Evolutionary conservation across 2,329 filamentous ascomycete species (phyloP).

Genomic region (Phialemonium atrogriseum): DNA sequence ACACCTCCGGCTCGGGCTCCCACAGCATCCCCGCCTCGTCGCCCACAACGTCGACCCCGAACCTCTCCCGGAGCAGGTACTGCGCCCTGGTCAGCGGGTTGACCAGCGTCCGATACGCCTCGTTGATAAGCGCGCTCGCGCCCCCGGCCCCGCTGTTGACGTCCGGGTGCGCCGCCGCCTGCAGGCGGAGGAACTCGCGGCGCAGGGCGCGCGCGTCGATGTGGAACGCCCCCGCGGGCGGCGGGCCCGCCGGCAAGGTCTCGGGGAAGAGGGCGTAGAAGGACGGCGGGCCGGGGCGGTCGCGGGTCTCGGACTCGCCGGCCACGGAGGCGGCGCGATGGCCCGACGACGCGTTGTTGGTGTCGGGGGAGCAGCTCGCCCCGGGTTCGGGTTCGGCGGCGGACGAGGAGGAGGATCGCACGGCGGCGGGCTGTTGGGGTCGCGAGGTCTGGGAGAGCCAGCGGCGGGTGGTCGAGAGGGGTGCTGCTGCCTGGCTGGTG

Average conservation of each 20-base stretch:
- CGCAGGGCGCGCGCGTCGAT: slow-evolving; percentile 65
- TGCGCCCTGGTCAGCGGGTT: slow-evolving; percentile 78
- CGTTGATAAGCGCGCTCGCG: slow-evolving; percentile 77
- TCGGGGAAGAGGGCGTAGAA: slow-evolving; percentile 84
- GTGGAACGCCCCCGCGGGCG: slow-evolving; percentile 66
- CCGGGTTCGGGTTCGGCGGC: too few species aligned
- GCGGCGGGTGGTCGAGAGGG: background rate
- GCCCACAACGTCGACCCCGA: slow-evolving; percentile 68
- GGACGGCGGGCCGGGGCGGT: slow-evolving; percentile 6
- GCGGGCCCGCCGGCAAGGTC: slow-evolving; percentile 68
- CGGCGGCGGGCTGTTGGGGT: too few species aligned
- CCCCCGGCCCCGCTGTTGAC: slow-evolving; percentile 52
- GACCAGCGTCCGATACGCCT: slow-evolving; percentile 78
- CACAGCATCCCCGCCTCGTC: slow-evolving; percentile 69
- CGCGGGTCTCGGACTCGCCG: background rate
- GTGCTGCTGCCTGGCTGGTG: background rate
- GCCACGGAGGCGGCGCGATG: background rate
- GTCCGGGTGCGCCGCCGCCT: slow-evolving; percentile 70
- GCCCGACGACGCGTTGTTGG: background rate
- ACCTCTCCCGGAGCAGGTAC: slow-evolving; percentile 64
- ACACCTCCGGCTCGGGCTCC: slow-evolving; percentile 50
- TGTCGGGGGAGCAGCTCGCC: background rate
- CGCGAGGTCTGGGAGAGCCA: slow-evolving; percentile 1
- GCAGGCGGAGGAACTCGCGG: slow-evolving; percentile 78
- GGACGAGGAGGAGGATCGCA: background rate